Base-by-base conservation (phyloP, 805 yeast genomes). In the Suhomyces emberorum region DNA sequence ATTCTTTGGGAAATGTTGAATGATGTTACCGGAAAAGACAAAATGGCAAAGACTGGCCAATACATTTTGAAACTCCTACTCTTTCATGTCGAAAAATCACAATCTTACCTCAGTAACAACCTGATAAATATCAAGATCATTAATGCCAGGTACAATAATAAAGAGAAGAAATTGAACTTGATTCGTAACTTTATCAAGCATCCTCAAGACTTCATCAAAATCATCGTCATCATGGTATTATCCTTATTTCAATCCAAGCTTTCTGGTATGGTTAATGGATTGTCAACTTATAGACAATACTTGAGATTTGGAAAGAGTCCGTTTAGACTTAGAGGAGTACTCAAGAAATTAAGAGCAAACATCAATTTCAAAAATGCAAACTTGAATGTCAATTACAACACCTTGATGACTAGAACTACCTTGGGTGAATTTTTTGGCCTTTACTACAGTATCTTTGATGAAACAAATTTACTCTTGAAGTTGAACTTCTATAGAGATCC, bases 261-360 rank as follows among this genome's bases (percentile, higher is more conserved):
- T 15, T 52, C 57, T 17, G 79, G 70, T n/a, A 58, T 67, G 41
- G 74, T 71, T 8, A 57, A 54, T 24, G 76, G 72, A 40, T 63
- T 75, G 35, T 74, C 72, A 34, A 58, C 72, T 8, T 83, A 79
- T 55, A 73, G 93, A 57, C 87, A 81, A 51, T 69, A 79, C 36
- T 58, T 83, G 46, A 69, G 91, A 47, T 81, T 81, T 41, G 91
- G 89, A 27, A 76, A 79, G 30, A 69, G 83, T 5, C 88, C 88
- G 2, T 77, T 80, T 55, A 67, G 81, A 43, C 28, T 78, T 2
- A 51, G 70, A 24, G 55, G 62, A 17, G 44, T 76, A 12, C 32
- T 54, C 20, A 44, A 44, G 14, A 71, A 69, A 41, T 9, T 76
- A 0, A 39, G 33, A 2, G 26, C 37, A 1, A 33, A 42, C 12